Conservation (phyloP, 108 stramenopile species). For the Cyclotella kingstonii region DNA sequence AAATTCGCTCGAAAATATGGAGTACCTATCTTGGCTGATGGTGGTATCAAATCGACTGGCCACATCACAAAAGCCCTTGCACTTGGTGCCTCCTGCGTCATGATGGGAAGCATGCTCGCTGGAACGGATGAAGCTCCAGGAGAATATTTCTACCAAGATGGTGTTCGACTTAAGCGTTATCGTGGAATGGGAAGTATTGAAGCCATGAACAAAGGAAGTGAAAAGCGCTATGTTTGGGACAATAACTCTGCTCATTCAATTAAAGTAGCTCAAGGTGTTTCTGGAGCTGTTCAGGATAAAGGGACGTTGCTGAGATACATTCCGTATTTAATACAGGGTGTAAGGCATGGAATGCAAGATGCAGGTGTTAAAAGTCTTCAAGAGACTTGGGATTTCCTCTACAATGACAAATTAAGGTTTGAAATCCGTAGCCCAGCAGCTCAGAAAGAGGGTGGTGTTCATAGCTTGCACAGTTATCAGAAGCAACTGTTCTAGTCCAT, state of each 20-base stretch:
- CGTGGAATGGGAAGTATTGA: constrained; percentile 99
- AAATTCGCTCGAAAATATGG: constrained; percentile 92
- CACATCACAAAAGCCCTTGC: constrained; percentile 98
- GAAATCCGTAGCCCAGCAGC: constrained; percentile 99
- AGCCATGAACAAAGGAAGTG: constrained; percentile 97
- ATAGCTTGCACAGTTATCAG: constrained; percentile 96
- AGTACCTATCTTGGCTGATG: constrained; percentile 98
- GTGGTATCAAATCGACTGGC: constrained; percentile 97
- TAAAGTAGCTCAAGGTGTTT: constrained; percentile 99
- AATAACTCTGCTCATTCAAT: constrained; percentile 76
- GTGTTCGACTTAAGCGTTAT: constrained; percentile 99
- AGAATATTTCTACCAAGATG: constrained; percentile 99
- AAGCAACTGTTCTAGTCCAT: constrained; percentile 81
- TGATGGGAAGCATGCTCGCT: constrained; percentile 99
- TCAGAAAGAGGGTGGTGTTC: constrained; percentile 99
- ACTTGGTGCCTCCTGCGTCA: constrained; percentile 97
- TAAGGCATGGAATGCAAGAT: constrained; percentile 98
- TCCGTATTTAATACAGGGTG: constrained; percentile 96
- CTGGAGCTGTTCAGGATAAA: constrained; percentile 99
- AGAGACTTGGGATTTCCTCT: constrained; percentile 75
- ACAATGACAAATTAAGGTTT: constrained; percentile 81
- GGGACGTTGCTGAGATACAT: constrained; percentile 96
- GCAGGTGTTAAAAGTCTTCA: constrained; percentile 77
- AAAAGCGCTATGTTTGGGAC: constrained; percentile 98
- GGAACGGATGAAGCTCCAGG: constrained; percentile 99